phyloP scores from a whole-genome alignment of 2,329 filamentous ascomycete genomes.

The Emergomyces orientalis region DNA sequence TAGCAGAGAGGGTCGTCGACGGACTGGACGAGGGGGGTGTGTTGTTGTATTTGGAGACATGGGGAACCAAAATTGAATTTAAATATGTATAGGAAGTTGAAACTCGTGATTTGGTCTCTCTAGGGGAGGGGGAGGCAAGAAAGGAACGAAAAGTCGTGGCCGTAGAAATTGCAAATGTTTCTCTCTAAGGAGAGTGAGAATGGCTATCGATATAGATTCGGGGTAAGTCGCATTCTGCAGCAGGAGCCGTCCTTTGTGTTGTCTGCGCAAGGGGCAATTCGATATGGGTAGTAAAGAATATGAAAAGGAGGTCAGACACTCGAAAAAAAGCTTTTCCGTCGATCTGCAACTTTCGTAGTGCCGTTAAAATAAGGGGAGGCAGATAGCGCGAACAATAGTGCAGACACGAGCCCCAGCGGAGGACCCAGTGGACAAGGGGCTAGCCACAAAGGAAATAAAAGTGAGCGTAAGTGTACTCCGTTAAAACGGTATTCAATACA shows the following conservation, averaged over 20 bases:
- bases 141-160: neutral
- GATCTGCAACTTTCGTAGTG: neutral
- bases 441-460: neutral
- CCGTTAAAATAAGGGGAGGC: neutral
- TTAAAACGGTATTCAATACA: neutral
- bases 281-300: neutral
- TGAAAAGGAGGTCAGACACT: neutral
- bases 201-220: neutral
- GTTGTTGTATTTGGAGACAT: slow-evolving; percentile 11
- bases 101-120: neutral
- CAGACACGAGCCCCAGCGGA: neutral
- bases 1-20: slow-evolving; percentile 30
- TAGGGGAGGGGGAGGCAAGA: neutral
- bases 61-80: neutral
- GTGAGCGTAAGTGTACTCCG: neutral
- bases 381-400: neutral
- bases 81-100: too few relatives aligned
- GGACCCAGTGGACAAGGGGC: neutral
- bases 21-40: slow-evolving; percentile 8
- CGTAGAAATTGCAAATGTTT: neutral
- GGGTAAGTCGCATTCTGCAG: neutral
- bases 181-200: neutral
- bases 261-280: neutral
- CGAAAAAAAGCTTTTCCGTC: neutral
- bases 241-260: neutral